Conservation (phyloP, 768 basidiomycete genomes). For the Serpula lacrymans region DNA sequence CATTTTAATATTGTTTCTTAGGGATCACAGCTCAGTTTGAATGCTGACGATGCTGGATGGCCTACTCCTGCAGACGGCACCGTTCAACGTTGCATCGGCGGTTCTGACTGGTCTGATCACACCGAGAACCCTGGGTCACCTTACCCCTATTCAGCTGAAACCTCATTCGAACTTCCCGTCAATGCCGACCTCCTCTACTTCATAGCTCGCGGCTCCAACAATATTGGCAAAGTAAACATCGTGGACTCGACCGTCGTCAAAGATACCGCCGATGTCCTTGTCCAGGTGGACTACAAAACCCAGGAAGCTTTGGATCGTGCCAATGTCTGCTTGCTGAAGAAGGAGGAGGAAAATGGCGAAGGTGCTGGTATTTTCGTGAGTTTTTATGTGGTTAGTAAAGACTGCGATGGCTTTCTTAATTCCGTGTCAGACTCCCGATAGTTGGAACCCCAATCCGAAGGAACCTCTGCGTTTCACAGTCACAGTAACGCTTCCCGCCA, state of each 20-base stretch:
- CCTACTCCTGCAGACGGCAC: slow-evolving; percentile 14
- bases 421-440: slow-evolving; percentile 29
- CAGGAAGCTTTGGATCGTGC: slow-evolving; percentile 17
- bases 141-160: slow-evolving; percentile 24
- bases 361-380: slow-evolving; percentile 34
- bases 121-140: too few species aligned
- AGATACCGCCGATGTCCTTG: slow-evolving; percentile 26
- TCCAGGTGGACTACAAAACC: slow-evolving; percentile 20
- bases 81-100: slow-evolving; percentile 10
- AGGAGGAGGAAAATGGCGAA: slow-evolving; percentile 13
- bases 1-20: too few species aligned
- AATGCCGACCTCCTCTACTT: slow-evolving; percentile 27
- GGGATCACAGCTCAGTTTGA: too few species aligned
- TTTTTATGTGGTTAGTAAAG: not conserved
- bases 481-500: slow-evolving; percentile 35
- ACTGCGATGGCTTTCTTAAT: not conserved
- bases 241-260: slow-evolving; percentile 23
- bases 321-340: slow-evolving; percentile 28
- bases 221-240: slow-evolving; percentile 26
- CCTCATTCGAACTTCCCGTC: slow-evolving; percentile 26
- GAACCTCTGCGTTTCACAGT: slow-evolving; percentile 31
- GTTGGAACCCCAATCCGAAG: slow-evolving; percentile 6
- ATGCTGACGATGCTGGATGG: too few species aligned
- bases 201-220: slow-evolving; percentile 23
- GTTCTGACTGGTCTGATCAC: slow-evolving; percentile 14